These are phyloP conservation scores for Bacidia rubella DNA, from an alignment of 495 filamentous ascomycete genomes.

Conservation along the genomic window DNA sequence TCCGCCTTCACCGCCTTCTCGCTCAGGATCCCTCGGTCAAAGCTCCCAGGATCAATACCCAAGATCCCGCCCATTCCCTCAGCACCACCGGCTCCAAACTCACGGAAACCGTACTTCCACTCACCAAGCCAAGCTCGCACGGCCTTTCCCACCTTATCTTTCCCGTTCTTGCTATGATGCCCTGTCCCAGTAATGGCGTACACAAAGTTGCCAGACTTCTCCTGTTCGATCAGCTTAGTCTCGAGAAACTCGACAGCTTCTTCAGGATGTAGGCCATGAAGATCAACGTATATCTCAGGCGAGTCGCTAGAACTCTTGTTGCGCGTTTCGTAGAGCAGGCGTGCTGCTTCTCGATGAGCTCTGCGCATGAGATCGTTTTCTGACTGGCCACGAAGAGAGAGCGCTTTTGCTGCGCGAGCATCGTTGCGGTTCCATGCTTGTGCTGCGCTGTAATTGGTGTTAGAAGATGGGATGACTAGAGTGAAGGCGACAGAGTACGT, in stretches of 20 bases:
- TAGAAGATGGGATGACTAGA: background rate
- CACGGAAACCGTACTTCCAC: constrained; percentile 88
- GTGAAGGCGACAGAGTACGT: constrained; percentile 9
- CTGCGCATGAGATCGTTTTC: constrained; percentile 97
- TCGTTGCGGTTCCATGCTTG: constrained; percentile 99
- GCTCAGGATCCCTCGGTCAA: constrained; percentile 52
- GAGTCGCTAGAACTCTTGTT: constrained; percentile 52
- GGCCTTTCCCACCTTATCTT: constrained; percentile 95
- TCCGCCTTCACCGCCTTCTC: constrained; percentile 11
- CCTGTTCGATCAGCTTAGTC: constrained; percentile 69
- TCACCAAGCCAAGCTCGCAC: constrained; percentile 84
- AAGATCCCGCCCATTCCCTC: constrained; percentile 73
- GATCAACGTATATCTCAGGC: constrained; percentile 81
- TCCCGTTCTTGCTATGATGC: constrained; percentile 96
- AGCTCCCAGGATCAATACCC: constrained; percentile 82
- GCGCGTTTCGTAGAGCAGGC: constrained; percentile 84
- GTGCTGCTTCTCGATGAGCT: constrained; percentile 88
- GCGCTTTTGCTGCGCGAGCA: constrained; percentile 86
- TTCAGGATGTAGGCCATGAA: constrained; percentile 92
- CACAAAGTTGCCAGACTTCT: constrained; percentile 55
- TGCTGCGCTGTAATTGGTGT: constrained; percentile 57
- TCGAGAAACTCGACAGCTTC: constrained; percentile 94
- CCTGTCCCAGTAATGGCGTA: constrained; percentile 96
- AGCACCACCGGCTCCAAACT: constrained; percentile 79
- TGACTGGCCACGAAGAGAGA: constrained; percentile 83